Percentiles rank a stretch among this genome's conserved stretches.
These are phyloP conservation scores for Fraxinus latifolia DNA, from an alignment of 305 asterid genomes.

Conservation along the genomic window DNA sequence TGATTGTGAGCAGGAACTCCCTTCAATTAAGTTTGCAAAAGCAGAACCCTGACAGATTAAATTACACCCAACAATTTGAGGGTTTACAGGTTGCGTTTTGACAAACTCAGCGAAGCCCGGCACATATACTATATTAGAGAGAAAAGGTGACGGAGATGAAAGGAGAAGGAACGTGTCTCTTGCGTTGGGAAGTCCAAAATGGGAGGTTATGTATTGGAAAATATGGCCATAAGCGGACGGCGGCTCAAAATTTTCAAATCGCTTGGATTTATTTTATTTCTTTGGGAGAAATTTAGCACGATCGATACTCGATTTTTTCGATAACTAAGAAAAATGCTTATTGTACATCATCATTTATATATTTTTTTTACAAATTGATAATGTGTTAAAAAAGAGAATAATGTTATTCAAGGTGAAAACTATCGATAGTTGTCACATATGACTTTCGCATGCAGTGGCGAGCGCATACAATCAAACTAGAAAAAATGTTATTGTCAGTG, in stretches of 20 bases:
- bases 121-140: background rate
- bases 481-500: no score
- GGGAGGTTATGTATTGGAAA: background rate
- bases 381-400: no score
- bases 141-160: background rate
- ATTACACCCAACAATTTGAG: background rate
- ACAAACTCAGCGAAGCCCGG: background rate
- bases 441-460: no score
- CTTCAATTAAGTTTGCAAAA: background rate
- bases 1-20: background rate
- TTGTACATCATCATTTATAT: no score
- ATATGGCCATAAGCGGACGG: background rate
- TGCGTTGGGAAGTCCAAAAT: background rate
- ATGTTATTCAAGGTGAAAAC: no score
- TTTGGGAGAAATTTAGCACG: background rate
- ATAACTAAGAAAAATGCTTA: no score
- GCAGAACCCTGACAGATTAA: background rate
- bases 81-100: background rate
- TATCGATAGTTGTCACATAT: no score
- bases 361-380: no score
- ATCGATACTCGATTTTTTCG: background rate
- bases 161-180: constrained; percentile 12
- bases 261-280: background rate
- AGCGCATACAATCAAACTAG: no score
- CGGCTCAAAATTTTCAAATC: background rate